phyloP scores from a whole-genome alignment of 192 early-diverging fungal genomes.

The Kickxella alabastrina region DNA sequence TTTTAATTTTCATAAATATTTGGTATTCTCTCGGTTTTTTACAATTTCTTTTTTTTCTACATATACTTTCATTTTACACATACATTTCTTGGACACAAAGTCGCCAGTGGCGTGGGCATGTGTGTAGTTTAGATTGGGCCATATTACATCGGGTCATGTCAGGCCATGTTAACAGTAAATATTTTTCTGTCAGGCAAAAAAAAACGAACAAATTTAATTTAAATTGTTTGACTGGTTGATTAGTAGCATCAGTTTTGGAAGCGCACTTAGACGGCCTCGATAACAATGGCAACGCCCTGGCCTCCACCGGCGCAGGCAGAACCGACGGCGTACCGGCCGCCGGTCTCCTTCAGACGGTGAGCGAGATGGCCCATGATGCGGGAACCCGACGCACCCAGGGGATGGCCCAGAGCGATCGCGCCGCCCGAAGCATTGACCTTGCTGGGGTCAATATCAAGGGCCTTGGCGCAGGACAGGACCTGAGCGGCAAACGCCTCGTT shows the following conservation, averaged over 20 bases:
- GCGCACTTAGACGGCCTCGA: constrained; percentile 56
- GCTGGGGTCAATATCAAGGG: constrained; percentile 72
- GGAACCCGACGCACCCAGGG: constrained; percentile 93
- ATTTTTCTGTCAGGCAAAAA: too few species aligned
- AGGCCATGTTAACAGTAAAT: too few species aligned
- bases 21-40: too few species aligned
- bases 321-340: constrained; percentile 83
- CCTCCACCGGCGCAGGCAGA: constrained; percentile 97
- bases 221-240: too few species aligned
- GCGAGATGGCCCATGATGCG: constrained; percentile 86
- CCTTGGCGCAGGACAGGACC: constrained; percentile 84
- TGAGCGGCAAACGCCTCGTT: constrained; percentile 99
- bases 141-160: too few species aligned
- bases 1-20: neutral
- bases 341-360: constrained; percentile 76
- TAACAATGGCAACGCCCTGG: constrained; percentile 71
- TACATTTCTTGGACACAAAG: too few species aligned
- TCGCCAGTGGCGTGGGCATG: too few species aligned
- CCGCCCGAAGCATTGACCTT: constrained; percentile 89
- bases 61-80: too few species aligned
- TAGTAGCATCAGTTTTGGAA: too few species aligned
- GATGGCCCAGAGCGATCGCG: constrained; percentile 92
- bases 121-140: too few species aligned
- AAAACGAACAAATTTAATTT: too few species aligned
- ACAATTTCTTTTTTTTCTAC: too few species aligned